Evolutionary conservation across 176 grass and related monocot species (phyloP), one percentile per base, ranked within the genome.

Genomic region (Bonia amplexicaulis): DNA sequence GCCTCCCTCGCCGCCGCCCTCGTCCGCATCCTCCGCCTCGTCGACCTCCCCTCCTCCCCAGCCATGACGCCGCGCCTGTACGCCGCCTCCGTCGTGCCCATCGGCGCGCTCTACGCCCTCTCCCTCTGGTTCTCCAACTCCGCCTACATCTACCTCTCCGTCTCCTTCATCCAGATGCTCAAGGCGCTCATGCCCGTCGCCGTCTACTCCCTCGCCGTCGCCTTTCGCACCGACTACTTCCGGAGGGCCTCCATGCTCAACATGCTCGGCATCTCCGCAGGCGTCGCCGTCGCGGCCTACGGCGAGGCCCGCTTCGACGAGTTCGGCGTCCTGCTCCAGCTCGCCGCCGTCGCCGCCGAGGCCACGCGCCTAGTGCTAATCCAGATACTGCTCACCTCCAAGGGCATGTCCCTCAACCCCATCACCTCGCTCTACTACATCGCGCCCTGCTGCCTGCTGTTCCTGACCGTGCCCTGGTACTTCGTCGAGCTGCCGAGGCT

Each of bases 81-180:
- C 73, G 26, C 69, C 62, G 68, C 83, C 31, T 98, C 96, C 19
- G 93, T 98, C 3, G 29, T 98, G 15, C 96, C 96, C 55, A 98
- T 98, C 85, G 96, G 93, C 42, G 96, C 91, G 65, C 93, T 98
- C 69, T 98, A 98, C 91, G 84, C 96, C 3, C 79, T 95, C 68
- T 95, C 96, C 33, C 96, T 98, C 76, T 98, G 96, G 96, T 98
- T 98, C 91, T 95, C 96, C 70, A 98, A 98, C 84, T 98, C 96
- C 2, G 93, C 96, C 0, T 98, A 98, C 91, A 98, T 98, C 91
- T 98, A 98, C 89, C 96, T 98, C 73, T 98, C 96, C 26, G 93
- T 98, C 68, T 95, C 93, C 73, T 98, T 98, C 88, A 98, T 98
- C 87, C 96, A 98, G 87, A 98, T 98, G 96, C 93, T 98, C 85